Percentiles rank a stretch among this genome's conserved stretches.
Evolutionary conservation across 177 flowering plant genomes (phyloP).

Genomic region (Vitis hybrid): DNA sequence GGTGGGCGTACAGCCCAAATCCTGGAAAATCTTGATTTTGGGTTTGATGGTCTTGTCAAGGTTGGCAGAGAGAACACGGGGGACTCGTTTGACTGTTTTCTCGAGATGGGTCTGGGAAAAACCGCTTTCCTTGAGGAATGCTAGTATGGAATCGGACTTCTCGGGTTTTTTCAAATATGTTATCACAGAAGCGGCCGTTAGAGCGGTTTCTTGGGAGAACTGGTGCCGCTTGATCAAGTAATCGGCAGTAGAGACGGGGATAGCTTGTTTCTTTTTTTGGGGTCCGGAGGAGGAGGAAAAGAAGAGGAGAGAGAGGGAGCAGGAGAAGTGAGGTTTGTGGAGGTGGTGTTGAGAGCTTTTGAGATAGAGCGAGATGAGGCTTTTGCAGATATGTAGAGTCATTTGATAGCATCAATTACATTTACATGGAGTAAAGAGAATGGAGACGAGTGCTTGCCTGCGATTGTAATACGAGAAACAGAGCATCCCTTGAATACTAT

Average conservation of each 20-base stretch:
- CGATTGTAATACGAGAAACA: neutral
- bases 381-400: neutral
- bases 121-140: constrained; percentile 19
- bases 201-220: constrained; percentile 18
- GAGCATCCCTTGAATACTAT: neutral
- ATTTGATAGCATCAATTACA: neutral
- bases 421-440: neutral
- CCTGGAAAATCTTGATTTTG: constrained; percentile 36
- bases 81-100: neutral
- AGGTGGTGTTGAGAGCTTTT: neutral
- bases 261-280: neutral
- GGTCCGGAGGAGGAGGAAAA: constrained; percentile 9
- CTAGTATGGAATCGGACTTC: constrained; percentile 3
- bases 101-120: constrained; percentile 25
- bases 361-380: neutral
- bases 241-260: neutral
- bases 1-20: constrained; percentile 16
- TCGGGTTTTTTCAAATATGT: constrained; percentile 1
- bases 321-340: constrained; percentile 3
- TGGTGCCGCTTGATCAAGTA: constrained; percentile 19
- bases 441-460: no score
- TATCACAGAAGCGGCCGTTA: constrained; percentile 10
- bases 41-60: constrained; percentile 32
- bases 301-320: constrained; percentile 6
- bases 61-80: constrained; percentile 19